Conservation (phyloP, 495 filamentous ascomycete genomes). For the Cenococcum geophilum region DNA sequence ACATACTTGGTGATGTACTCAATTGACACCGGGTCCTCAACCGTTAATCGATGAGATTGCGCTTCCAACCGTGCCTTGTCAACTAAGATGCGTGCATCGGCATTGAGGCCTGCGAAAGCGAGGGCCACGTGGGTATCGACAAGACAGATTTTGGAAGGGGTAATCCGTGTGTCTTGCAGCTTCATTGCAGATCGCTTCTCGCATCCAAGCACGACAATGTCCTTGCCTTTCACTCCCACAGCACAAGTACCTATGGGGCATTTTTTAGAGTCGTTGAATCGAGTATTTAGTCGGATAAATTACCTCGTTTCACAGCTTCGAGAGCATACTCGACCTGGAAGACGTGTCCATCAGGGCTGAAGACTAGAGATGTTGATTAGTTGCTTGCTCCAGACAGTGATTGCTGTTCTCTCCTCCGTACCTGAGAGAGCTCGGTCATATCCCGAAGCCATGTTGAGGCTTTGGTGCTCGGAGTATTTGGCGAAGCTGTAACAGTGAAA, state of each 20-base stretch:
- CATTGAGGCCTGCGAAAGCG: slow-evolving; percentile 93
- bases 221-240: slow-evolving; percentile 90
- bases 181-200: slow-evolving; percentile 99
- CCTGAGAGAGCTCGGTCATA: slow-evolving; percentile 43
- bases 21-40: slow-evolving; percentile 93
- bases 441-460: slow-evolving; percentile 36
- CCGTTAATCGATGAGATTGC: slow-evolving; percentile 94
- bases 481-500: slow-evolving; percentile 6
- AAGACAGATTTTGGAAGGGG: slow-evolving; percentile 92
- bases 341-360: slow-evolving; percentile 95
- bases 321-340: slow-evolving; percentile 99
- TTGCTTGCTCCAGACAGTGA: background rate
- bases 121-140: slow-evolving; percentile 94
- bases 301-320: slow-evolving; percentile 97
- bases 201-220: slow-evolving; percentile 93
- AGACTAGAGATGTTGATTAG: slow-evolving; percentile 30
- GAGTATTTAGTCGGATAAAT: slow-evolving; percentile 11
- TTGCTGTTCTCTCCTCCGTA: slow-evolving; percentile 20
- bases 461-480: background rate
- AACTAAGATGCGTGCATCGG: slow-evolving; percentile 92
- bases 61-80: slow-evolving; percentile 96
- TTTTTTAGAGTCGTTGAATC: background rate
- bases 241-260: slow-evolving; percentile 78
- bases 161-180: slow-evolving; percentile 98
- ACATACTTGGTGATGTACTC: slow-evolving; percentile 99